Evolutionary conservation across 2,329 filamentous ascomycete species (phyloP).

Genomic region (Apiospora koreana): DNA sequence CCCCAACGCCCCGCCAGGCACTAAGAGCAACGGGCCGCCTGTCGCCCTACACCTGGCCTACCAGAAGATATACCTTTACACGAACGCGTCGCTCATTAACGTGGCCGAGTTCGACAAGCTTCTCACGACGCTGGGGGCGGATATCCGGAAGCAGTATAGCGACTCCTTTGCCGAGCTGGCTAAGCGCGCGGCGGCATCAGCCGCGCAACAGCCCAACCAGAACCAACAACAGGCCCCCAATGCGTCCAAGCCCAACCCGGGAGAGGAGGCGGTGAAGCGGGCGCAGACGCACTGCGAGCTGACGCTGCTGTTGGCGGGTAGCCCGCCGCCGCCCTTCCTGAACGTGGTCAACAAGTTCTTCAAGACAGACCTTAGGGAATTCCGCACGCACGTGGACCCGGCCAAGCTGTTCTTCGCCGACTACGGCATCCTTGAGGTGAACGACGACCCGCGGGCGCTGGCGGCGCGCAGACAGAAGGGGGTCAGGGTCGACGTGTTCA

Average conservation of each 20-base stretch:
- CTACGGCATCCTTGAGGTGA: conserved; percentile 67
- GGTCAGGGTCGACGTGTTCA: conserved; percentile 57
- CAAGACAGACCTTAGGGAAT: conserved; percentile 55
- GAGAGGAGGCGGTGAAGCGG: conserved; percentile 40
- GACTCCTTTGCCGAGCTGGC: conserved; percentile 45
- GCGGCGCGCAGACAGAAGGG: conserved; percentile 37
- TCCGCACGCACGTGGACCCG: conserved; percentile 63
- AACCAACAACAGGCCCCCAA: conserved; percentile 38
- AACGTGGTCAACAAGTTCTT: conserved; percentile 68
- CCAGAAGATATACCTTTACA: conserved; percentile 53
- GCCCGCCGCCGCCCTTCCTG: conserved; percentile 49
- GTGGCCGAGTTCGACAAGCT: conserved; percentile 64
- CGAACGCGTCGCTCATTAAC: conserved; percentile 54
- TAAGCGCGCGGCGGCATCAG: conserved; percentile 46
- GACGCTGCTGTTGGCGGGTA: conserved; percentile 50
- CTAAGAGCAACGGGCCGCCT: conserved; percentile 43
- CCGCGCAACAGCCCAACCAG: conserved; percentile 22
- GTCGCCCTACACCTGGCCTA: conserved; percentile 59
- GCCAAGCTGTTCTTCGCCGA: conserved; percentile 73
- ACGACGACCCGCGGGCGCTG: conserved; percentile 55
- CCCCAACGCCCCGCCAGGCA: conserved; percentile 34
- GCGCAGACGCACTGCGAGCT: conserved; percentile 53
- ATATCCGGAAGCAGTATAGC: conserved; percentile 54
- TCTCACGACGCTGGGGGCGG: conserved; percentile 48
- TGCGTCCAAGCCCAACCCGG: conserved; percentile 37